A percentile compares a stretch with the other conserved stretches of the same genome.
These are phyloP conservation scores for Rhizopus microsporus DNA, from an alignment of 371 early-diverging fungal species.

Conservation along the genomic window DNA sequence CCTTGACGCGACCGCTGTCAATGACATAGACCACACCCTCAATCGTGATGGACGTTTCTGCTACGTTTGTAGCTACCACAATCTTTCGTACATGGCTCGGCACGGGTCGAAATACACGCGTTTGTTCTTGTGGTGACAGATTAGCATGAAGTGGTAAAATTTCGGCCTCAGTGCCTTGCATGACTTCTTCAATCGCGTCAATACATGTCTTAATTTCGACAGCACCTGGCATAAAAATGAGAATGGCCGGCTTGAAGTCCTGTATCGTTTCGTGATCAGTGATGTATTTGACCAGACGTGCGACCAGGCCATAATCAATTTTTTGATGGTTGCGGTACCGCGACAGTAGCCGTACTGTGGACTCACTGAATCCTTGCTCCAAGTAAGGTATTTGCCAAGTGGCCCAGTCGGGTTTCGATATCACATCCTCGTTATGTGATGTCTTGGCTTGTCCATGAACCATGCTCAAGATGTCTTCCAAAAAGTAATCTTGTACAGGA, in stretches of 20 bases:
- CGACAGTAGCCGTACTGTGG: constrained; percentile 45
- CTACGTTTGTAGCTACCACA: constrained; percentile 94
- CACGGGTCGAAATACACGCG: constrained; percentile 62
- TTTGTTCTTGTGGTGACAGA: constrained; percentile 71
- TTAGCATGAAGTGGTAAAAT: constrained; percentile 76
- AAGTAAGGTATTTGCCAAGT: constrained; percentile 47
- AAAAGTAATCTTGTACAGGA: constrained; percentile 72
- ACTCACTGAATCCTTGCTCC: constrained; percentile 48
- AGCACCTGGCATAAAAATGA: constrained; percentile 80
- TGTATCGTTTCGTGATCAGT: constrained; percentile 44
- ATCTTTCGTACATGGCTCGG: constrained; percentile 75
- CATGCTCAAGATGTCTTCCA: constrained; percentile 61
- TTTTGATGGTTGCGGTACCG: constrained; percentile 52
- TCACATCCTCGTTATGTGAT: constrained; percentile 35
- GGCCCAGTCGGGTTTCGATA: constrained; percentile 35
- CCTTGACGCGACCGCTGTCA: constrained; percentile 89
- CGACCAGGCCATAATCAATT: constrained; percentile 71
- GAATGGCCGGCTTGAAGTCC: constrained; percentile 53
- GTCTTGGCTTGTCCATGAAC: constrained; percentile 41
- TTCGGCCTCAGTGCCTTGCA: constrained; percentile 37
- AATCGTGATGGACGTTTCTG: constrained; percentile 95
- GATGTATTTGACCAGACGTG: constrained; percentile 62
- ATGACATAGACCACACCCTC: constrained; percentile 90
- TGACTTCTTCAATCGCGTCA: constrained; percentile 45
- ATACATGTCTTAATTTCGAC: constrained; percentile 75